These are phyloP conservation scores for Alternaria rosae DNA, from an alignment of 2,329 filamentous ascomycete genomes.

Conservation along the genomic window DNA sequence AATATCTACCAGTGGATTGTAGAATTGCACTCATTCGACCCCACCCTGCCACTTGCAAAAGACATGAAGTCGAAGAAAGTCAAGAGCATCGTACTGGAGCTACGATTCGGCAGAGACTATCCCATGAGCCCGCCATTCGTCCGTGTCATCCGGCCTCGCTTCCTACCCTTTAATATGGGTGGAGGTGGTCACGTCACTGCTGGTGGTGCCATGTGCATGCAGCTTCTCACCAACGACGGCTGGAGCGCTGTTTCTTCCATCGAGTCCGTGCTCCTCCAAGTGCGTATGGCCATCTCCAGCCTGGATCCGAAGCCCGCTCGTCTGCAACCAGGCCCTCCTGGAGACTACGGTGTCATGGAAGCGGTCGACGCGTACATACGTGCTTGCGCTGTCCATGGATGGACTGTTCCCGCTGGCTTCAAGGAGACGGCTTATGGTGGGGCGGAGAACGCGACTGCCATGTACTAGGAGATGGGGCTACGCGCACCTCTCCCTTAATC, in stretches of 20 bases:
- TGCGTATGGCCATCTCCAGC: slow-evolving; percentile 77
- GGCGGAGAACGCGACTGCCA: background rate
- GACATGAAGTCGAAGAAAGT: slow-evolving; percentile 73
- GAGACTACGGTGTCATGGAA: slow-evolving; percentile 72
- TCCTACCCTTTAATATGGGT: slow-evolving; percentile 73
- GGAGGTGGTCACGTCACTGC: slow-evolving; percentile 87
- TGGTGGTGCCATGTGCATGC: slow-evolving; percentile 84
- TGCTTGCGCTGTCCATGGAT: slow-evolving; percentile 73
- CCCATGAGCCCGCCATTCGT: slow-evolving; percentile 85
- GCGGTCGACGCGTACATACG: slow-evolving; percentile 77
- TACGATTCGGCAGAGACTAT: slow-evolving; percentile 79
- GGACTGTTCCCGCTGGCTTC: slow-evolving; percentile 73
- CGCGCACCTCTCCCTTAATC: background rate
- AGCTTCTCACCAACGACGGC: slow-evolving; percentile 81
- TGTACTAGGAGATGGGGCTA: background rate
- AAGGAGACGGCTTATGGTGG: slow-evolving; percentile 54
- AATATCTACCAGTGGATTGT: slow-evolving; percentile 94
- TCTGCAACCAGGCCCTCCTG: slow-evolving; percentile 54
- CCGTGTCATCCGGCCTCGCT: slow-evolving; percentile 80
- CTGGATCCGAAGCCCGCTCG: slow-evolving; percentile 75
- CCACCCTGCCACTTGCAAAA: slow-evolving; percentile 69
- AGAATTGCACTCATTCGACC: slow-evolving; percentile 83
- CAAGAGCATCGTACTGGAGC: slow-evolving; percentile 77
- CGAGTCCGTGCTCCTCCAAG: slow-evolving; percentile 81
- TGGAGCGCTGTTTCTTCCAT: slow-evolving; percentile 79